A percentile compares a stretch with the other conserved stretches of the same genome.
phyloP scores from a whole-genome alignment of 768 basidiomycete species.

The Boletus huronensis region DNA sequence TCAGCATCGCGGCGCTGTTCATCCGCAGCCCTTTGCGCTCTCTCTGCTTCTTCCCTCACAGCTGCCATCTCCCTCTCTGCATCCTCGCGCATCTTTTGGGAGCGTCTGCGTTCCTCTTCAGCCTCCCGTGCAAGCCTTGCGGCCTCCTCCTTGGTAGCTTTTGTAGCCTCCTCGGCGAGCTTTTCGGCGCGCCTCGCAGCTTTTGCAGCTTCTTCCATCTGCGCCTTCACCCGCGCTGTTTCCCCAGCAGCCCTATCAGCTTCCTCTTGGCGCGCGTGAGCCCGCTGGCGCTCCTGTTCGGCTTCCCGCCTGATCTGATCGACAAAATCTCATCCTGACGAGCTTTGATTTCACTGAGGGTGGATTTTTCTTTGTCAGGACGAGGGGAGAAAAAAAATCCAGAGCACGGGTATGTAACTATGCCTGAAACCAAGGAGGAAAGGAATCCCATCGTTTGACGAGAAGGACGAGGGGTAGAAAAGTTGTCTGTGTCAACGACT shows the following conservation, averaged over 20 bases:
- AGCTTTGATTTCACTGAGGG: too few species aligned
- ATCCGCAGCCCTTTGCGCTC: slow-evolving; percentile 5
- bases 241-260: background rate
- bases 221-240: background rate
- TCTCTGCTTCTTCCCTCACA: too few species aligned
- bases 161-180: background rate
- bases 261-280: too few species aligned
- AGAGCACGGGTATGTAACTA: too few species aligned
- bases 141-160: slow-evolving; percentile 14
- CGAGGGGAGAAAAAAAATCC: background rate
- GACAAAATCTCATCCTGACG: too few species aligned
- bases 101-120: slow-evolving; percentile 11
- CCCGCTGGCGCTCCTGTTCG: too few species aligned
- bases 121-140: slow-evolving; percentile 12
- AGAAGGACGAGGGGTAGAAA: background rate
- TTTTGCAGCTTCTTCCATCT: background rate
- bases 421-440: background rate
- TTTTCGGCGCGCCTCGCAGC: background rate
- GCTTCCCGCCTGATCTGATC: too few species aligned
- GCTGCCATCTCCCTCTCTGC: slow-evolving; percentile 9
- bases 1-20: slow-evolving; percentile 21
- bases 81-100: slow-evolving; percentile 12
- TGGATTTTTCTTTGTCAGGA: background rate
- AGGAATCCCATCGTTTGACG: background rate
- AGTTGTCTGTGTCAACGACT: background rate